Evolutionary conservation across 2,329 filamentous ascomycete species (phyloP).

Genomic region (Aspergillus udagawae): DNA sequence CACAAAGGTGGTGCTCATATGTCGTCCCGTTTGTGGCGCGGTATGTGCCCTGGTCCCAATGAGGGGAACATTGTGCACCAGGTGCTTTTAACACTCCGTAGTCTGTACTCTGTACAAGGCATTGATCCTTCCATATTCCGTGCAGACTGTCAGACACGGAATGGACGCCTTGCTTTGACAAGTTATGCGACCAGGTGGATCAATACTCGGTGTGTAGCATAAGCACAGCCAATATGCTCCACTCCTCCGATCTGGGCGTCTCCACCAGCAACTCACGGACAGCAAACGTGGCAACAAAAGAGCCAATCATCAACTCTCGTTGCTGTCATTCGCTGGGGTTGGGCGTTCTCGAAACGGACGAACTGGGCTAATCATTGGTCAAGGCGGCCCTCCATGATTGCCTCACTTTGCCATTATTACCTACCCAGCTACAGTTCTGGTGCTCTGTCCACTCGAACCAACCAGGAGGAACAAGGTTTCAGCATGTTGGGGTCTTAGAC

Average conservation of each 20-base stretch:
- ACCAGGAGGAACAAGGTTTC: neutral
- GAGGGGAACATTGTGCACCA: too few species aligned
- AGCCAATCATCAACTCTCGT: conserved; percentile 11
- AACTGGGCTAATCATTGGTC: conserved; percentile 17
- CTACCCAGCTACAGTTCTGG: too few species aligned
- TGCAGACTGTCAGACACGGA: neutral
- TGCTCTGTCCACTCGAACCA: neutral
- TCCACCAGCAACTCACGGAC: conserved; percentile 1
- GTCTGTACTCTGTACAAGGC: too few species aligned
- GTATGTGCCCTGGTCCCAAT: too few species aligned
- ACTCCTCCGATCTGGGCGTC: neutral
- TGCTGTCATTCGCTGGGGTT: conserved; percentile 14
- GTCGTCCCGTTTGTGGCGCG: too few species aligned
- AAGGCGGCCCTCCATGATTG: conserved; percentile 15
- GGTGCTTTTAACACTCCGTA: too few species aligned
- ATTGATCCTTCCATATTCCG: too few species aligned
- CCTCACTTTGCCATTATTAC: conserved; percentile 20
- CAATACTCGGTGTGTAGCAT: neutral
- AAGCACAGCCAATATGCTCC: neutral
- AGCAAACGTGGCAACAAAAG: conserved; percentile 17
- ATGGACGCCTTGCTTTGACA: conserved; percentile 1
- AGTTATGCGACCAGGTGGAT: neutral
- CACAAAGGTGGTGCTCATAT: too few species aligned
- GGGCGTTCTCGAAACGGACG: conserved; percentile 18
- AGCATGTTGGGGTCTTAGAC: neutral